phyloP scores from a whole-genome alignment of 306 rosid genomes.

The Trifolium subterraneum region DNA sequence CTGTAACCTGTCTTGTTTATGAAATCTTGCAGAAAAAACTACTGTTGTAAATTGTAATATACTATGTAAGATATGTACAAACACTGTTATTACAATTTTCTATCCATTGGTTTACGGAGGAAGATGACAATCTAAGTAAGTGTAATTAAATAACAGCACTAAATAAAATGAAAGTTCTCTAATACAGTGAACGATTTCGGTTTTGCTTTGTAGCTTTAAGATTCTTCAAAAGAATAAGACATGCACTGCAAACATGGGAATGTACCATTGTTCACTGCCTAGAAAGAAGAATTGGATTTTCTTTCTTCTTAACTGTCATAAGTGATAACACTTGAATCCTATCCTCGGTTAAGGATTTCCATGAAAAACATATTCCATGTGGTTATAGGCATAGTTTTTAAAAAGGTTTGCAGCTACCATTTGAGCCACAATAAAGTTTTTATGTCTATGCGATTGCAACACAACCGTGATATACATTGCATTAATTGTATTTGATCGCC shows the following conservation, averaged over 20 bases:
- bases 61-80: neutral
- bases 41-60: slow-evolving; percentile 2
- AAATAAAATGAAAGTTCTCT: neutral
- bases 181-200: neutral
- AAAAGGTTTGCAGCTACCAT: too few species aligned
- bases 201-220: neutral
- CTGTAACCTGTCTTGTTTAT: neutral
- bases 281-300: neutral
- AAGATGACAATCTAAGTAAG: too few species aligned
- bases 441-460: too few species aligned
- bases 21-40: slow-evolving; percentile 14
- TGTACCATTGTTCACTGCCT: neutral
- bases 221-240: neutral
- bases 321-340: neutral
- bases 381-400: too few species aligned
- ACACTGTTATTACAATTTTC: neutral
- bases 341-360: neutral
- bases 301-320: too few species aligned
- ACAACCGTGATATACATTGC: too few species aligned
- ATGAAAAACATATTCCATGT: neutral
- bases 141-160: neutral
- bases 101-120: neutral
- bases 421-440: too few species aligned
- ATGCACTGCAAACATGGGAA: neutral
- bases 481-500: too few species aligned